Evolutionary conservation across 306 rosid species (phyloP).

Genomic region (Prunus persica): Prunus_persica_NCBIv2 NC_034014.1:23199501-23200000

Average conservation of each 20-base stretch:
- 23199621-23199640: not conserved
- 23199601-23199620: not conserved
- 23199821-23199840: slow-evolving; percentile 31
- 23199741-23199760: slow-evolving; percentile 17
- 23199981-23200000: not conserved
- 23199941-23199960: slow-evolving; percentile 56
- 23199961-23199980: slow-evolving; percentile 35
- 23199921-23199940: slow-evolving; percentile 31
- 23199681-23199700: slow-evolving; percentile 13
- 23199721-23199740: slow-evolving; percentile 54
- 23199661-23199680: slow-evolving; percentile 23
- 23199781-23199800: slow-evolving; percentile 32
- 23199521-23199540: slow-evolving; percentile 42
- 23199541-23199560: not conserved
- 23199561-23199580: slow-evolving; percentile 12
- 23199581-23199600: not conserved
- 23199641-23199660: slow-evolving; percentile 18
- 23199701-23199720: slow-evolving; percentile 1
- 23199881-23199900: not conserved
- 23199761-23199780: slow-evolving; percentile 32
- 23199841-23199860: not conserved
- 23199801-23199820: slow-evolving; percentile 30
- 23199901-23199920: slow-evolving; percentile 25
- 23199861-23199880: slow-evolving; percentile 34
- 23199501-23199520: slow-evolving; percentile 14